Base-by-base conservation (phyloP, 2,329 filamentous ascomycete species). In the Neurospora sp. region DNA sequence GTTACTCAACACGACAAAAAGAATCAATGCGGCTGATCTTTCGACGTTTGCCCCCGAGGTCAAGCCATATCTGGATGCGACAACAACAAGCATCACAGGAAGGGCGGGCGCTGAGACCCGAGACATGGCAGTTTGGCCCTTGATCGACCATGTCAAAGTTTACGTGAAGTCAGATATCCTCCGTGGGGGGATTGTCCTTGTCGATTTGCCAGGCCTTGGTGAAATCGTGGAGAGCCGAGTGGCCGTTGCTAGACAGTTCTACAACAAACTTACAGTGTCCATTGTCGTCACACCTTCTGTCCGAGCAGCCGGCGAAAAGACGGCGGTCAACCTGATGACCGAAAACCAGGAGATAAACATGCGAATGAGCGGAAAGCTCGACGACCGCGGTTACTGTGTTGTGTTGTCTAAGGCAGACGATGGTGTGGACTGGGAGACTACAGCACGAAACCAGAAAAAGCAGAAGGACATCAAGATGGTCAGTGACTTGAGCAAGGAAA, bases 381-480 rank as follows among this genome's bases (percentile, higher is more conserved):
- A 70, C 19, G 68, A 70, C 11, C 17, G 68, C 4, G 68, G 69
- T 9, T 73, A 73, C 36, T 74, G 72, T 15, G 68, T 73, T 1
- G 69, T 71, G 19, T 9, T 73, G 4, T 73, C 73, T 4, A 68
- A 74, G 40, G 68, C 68, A n/a, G 73, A 74, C n/a, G 70, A 74
- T 36, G 52, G 52, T 8, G 52, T 74, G 1, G 70, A 74, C 43
- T 68, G 68, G 39, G 68, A 71, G 19, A 52, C 38, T 4, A 40
- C 28, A 36, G 67, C 39, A 36, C 42, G 67, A 9, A 28, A 23
- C 23, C 4, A 68, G 19, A 1, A 17, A 1, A 62, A 28, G 28
- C 52, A 33, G 52, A 28, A 62, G 3, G 52, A 62, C 8, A 62
- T 62, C 4, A 62, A 36, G 17, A 58, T 58, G 23, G 23, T 58